These are phyloP conservation scores for Plasmodium berghei DNA, from an alignment of 169 alveolate species.

Conservation along the genomic window DNA sequence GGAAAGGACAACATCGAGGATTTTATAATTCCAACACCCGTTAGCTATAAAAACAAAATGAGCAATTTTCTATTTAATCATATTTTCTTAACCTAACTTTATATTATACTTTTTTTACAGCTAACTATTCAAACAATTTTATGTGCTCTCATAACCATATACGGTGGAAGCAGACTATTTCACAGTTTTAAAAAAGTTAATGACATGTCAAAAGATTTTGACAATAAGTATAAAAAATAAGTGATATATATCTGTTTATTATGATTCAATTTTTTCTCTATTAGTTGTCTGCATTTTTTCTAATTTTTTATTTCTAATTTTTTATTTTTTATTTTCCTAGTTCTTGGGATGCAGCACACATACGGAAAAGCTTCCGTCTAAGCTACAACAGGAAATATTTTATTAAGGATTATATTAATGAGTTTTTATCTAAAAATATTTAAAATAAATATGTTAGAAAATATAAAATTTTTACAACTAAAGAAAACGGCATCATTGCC, in stretches of 20 bases:
- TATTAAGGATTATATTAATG: constrained; percentile 27
- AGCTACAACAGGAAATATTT: constrained; percentile 45
- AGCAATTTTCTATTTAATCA: not conserved
- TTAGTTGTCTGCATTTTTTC: not conserved
- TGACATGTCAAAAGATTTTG: constrained; percentile 14
- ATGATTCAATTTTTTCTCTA: no score
- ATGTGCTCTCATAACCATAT: constrained; percentile 55
- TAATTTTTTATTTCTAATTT: not conserved
- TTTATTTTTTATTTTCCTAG: constrained; percentile 9
- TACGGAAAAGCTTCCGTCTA: constrained; percentile 30
- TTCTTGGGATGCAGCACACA: constrained; percentile 51
- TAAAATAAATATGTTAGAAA: not conserved
- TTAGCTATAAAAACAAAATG: not conserved
- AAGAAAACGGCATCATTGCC: no score
- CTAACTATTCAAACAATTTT: constrained; percentile 41
- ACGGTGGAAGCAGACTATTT: constrained; percentile 67
- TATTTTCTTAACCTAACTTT: not conserved
- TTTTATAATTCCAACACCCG: constrained; percentile 35
- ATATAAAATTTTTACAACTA: no score
- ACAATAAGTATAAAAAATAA: constrained; percentile 15
- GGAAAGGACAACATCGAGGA: constrained; percentile 53
- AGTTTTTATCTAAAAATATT: constrained; percentile 7
- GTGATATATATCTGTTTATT: not conserved
- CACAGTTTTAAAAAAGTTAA: constrained; percentile 27
- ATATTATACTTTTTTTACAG: constrained; percentile 8